Percentiles rank a stretch among this genome's conserved stretches.
These are phyloP conservation scores for Onygena corvina DNA, from an alignment of 2,329 filamentous ascomycete species.

Conservation along the genomic window DNA sequence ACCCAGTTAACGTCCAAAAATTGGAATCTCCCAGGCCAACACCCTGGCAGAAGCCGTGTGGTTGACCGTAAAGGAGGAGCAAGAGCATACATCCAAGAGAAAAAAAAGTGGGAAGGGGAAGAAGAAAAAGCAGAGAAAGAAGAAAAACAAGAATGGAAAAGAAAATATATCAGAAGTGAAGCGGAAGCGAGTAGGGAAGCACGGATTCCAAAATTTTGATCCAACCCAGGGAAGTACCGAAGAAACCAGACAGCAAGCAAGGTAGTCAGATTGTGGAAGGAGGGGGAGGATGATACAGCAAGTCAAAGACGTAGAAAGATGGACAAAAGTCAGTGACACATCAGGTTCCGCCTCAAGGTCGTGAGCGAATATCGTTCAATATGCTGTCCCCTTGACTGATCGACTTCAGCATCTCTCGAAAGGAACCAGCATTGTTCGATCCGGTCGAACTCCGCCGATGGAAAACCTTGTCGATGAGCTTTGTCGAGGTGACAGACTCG, in stretches of 20 bases:
- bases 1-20: constrained; percentile 4
- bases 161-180: no score
- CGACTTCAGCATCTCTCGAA: constrained; percentile 13
- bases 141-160: background rate
- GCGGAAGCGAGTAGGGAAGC: background rate
- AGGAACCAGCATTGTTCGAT: constrained; percentile 13
- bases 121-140: background rate
- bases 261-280: background rate
- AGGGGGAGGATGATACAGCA: background rate
- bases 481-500: constrained; percentile 51
- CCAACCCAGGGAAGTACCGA: constrained; percentile 1
- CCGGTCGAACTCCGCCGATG: constrained; percentile 38
- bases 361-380: background rate
- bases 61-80: background rate
- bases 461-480: constrained; percentile 53
- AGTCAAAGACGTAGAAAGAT: background rate
- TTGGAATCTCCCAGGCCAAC: background rate
- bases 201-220: background rate
- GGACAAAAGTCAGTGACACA: background rate
- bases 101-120: background rate
- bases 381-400: background rate
- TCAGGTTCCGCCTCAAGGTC: background rate
- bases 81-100: background rate
- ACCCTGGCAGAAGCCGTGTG: background rate
- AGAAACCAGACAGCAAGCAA: background rate